phyloP scores from a whole-genome alignment of 495 filamentous ascomycete genomes.

The Bacidia rubella region DNA sequence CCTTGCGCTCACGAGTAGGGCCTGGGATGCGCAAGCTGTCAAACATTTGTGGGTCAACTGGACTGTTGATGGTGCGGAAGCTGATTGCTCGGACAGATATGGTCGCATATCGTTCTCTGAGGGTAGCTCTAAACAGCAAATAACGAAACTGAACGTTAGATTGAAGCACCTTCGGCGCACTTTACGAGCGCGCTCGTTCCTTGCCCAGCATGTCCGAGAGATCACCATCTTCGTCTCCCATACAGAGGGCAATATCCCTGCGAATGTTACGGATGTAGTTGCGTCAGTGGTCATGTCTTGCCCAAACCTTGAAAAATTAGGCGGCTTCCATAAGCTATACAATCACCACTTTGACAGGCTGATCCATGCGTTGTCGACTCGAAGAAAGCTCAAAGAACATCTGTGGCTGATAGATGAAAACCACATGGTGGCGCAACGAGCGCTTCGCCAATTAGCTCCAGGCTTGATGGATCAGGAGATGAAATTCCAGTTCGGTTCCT shows the following conservation, averaged over 20 bases:
- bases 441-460: constrained; percentile 32
- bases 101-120: constrained; percentile 52
- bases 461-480: constrained; percentile 46
- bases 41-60: constrained; percentile 42
- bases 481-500: constrained; percentile 53
- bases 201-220: constrained; percentile 60
- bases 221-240: constrained; percentile 47
- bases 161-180: constrained; percentile 66
- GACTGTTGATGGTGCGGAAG: background rate
- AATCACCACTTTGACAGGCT: constrained; percentile 60
- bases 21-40: constrained; percentile 54
- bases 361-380: constrained; percentile 65
- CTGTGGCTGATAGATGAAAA: constrained; percentile 59
- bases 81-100: constrained; percentile 35
- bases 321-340: constrained; percentile 58
- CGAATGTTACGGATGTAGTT: constrained; percentile 52
- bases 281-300: constrained; percentile 78
- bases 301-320: constrained; percentile 64
- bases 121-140: constrained; percentile 49
- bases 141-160: constrained; percentile 51
- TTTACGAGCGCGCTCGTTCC: constrained; percentile 50
- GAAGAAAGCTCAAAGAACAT: constrained; percentile 60
- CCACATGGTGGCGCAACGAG: constrained; percentile 29
- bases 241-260: constrained; percentile 27
- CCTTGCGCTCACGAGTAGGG: constrained; percentile 50